Conservation (phyloP, 2,329 filamentous ascomycete species). For the Penicillium psychrosexuale region DNA sequence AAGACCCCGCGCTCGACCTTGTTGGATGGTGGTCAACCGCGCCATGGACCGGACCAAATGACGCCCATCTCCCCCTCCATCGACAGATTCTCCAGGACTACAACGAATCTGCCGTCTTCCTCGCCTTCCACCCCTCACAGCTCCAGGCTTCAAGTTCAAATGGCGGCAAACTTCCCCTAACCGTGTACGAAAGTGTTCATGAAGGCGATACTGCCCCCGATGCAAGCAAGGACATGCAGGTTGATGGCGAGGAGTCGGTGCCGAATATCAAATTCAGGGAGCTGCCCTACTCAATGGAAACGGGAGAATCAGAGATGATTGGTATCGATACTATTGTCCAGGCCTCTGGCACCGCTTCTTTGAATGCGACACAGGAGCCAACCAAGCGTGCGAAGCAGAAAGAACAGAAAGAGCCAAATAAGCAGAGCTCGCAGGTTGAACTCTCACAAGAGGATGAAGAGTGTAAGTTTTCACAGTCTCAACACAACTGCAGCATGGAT, state of each 20-base stretch:
- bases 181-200: conserved; percentile 81
- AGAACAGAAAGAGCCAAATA: conserved; percentile 22
- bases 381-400: conserved; percentile 10
- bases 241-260: conserved; percentile 62
- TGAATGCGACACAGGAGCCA: conserved; percentile 39
- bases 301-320: conserved; percentile 96
- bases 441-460: conserved; percentile 64
- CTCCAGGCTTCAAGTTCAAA: conserved; percentile 52
- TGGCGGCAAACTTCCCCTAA: conserved; percentile 80
- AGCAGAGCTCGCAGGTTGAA: conserved; percentile 27
- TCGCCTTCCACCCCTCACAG: conserved; percentile 75
- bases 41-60: conserved; percentile 66
- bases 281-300: conserved; percentile 83
- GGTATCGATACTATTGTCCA: conserved; percentile 89
- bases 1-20: conserved; percentile 74
- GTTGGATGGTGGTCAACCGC: conserved; percentile 91
- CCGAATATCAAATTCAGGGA: conserved; percentile 74
- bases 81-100: conserved; percentile 68
- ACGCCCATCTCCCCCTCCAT: conserved; percentile 69
- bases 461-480: conserved; percentile 39
- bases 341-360: conserved; percentile 75
- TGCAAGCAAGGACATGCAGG: conserved; percentile 63
- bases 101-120: conserved; percentile 82
- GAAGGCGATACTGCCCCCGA: conserved; percentile 64
- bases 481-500: conserved; percentile 1